Conservation (phyloP, 2,329 filamentous ascomycete species). For the Helotiales sp. region DNA sequence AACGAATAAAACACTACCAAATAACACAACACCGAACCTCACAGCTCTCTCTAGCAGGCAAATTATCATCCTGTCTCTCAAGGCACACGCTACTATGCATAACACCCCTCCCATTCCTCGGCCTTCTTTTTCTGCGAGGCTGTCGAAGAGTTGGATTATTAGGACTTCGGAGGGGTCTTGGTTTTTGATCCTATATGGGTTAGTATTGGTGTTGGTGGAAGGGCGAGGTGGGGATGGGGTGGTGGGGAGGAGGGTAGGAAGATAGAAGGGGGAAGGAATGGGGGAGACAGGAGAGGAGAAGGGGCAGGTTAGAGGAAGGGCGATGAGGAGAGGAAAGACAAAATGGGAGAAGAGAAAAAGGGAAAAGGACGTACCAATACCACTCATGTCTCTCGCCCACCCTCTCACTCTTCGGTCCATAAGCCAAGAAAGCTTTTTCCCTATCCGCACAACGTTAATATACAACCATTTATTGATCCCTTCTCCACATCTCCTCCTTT, state of each 20-base stretch:
- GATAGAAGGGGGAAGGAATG: too few relatives aligned
- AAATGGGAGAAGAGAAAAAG: neutral
- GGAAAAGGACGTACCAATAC: slow-evolving; percentile 15
- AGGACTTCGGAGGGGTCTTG: slow-evolving; percentile 25
- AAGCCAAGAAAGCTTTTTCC: slow-evolving; percentile 10
- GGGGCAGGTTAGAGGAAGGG: too few relatives aligned
- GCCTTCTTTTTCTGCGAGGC: slow-evolving; percentile 15
- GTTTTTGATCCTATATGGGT: neutral
- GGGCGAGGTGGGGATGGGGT: too few relatives aligned
- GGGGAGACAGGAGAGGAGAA: too few relatives aligned
- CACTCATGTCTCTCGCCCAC: slow-evolving; percentile 19
- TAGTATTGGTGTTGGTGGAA: too few relatives aligned
- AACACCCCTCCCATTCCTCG: slow-evolving; percentile 7
- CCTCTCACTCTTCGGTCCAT: neutral
- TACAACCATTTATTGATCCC: too few relatives aligned
- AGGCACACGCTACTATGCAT: slow-evolving; percentile 17
- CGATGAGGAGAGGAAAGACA: neutral
- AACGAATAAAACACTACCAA: slow-evolving; percentile 6
- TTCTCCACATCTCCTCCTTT: neutral
- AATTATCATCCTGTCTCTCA: slow-evolving; percentile 4
- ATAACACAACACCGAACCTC: slow-evolving; percentile 14
- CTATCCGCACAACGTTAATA: too few relatives aligned
- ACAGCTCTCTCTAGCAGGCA: slow-evolving; percentile 10
- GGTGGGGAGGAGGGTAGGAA: neutral
- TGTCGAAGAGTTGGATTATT: slow-evolving; percentile 26